Evolutionary conservation across 495 filamentous ascomycete genomes (phyloP), one percentile per base, ranked within the genome.

Genomic region (Xylaria castorea): DNA sequence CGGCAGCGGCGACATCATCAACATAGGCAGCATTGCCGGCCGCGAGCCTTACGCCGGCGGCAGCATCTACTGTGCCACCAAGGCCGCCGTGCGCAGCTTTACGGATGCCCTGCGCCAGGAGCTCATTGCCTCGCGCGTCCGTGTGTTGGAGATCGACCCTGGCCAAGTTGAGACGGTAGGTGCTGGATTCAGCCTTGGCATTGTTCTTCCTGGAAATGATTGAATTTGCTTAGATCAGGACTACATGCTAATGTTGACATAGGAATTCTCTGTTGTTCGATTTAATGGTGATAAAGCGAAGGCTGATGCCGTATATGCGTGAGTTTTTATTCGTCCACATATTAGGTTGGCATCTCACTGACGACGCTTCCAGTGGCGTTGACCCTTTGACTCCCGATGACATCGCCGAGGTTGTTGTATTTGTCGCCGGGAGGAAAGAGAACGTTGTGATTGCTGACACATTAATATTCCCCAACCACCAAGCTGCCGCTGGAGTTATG

Each of bases 401-500:
- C 77, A 97, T 99, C 75, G 96, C 95, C 22, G 96, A 98, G 81
- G 88, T 97, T 34, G 86, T 98, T 36, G 96, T 99, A 34, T 99
- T 99, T 76, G 89, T 92, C 55, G 96, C 93, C 34, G 91, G 92
- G 5, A 89, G 96, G 73, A 87, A 92, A 72, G 95, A 99, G 86
- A 98, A 98, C 80, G 96, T 98, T 22, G 94, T 99, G 9, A 81
- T 99, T 75, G 96, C 96, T 6, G 96, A 99, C 81, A 93, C 94
- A 42, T 80, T 99, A 53, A 85, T 99, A 66, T 99, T 90, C 83
- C 96, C 96, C 25, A 97, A 89, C 77, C 96, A 99, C 78, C 74
- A 85, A 78, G 83, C 79, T 46, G 77, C 78, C 25, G 82, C 82
- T 67, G 74, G 74, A 32, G 68, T 79, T 14, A 65, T 85, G 77